These are phyloP conservation scores for Phytophthora sansomeana DNA, from an alignment of 352 stramenopile species.

Conservation along the genomic window DNA sequence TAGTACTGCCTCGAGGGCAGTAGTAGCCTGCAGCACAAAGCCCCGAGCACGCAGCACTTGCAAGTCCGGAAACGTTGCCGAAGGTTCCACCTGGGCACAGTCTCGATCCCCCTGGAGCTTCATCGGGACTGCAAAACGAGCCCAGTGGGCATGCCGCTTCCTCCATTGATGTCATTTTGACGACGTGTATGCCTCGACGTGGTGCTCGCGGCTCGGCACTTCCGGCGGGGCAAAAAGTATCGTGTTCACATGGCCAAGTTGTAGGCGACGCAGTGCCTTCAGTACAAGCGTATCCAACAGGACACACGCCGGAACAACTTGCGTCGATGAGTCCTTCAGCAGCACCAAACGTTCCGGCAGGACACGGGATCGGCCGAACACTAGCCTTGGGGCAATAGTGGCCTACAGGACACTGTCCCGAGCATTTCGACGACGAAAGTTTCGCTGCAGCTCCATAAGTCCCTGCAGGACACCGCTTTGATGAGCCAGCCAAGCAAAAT, in stretches of 20 bases:
- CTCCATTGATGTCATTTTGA: constrained; percentile 14
- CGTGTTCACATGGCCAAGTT: constrained; percentile 40
- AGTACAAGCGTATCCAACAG: constrained; percentile 69
- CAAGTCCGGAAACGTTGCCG: constrained; percentile 54
- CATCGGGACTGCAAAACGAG: constrained; percentile 57
- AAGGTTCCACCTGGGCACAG: constrained; percentile 74
- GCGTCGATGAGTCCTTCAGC: constrained; percentile 42
- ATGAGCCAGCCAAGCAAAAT: constrained; percentile 64
- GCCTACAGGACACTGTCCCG: constrained; percentile 58
- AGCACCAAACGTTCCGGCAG: constrained; percentile 67
- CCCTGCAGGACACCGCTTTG: constrained; percentile 54
- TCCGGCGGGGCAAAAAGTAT: constrained; percentile 25
- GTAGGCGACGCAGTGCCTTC: constrained; percentile 57
- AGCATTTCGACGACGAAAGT: constrained; percentile 45
- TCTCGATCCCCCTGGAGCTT: constrained; percentile 34
- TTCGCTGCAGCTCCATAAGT: constrained; percentile 48
- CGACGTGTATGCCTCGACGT: constrained; percentile 41
- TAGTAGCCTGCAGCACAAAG: constrained; percentile 65
- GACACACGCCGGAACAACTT: constrained; percentile 67
- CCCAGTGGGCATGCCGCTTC: constrained; percentile 45
- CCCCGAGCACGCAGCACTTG: constrained; percentile 51
- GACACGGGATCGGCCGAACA: constrained; percentile 40
- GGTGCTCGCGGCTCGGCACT: constrained; percentile 33
- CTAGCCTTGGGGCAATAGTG: constrained; percentile 63
- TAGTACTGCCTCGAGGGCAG: constrained; percentile 60